Evolutionary conservation across 352 stramenopile genomes (phyloP).

Genomic region (Pythium chondricola): DNA sequence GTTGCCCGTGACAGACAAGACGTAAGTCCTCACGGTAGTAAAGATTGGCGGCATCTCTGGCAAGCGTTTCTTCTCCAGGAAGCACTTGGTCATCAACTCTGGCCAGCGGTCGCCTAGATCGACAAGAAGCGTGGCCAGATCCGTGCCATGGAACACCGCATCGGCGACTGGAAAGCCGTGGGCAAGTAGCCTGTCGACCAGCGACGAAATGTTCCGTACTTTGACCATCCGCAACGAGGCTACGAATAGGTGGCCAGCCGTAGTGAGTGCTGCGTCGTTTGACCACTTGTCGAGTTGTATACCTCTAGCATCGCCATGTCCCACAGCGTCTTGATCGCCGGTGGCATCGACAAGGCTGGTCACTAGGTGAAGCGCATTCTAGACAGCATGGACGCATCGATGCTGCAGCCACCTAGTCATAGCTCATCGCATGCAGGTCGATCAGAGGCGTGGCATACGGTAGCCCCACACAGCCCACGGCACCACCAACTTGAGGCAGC

Average conservation of each 20-base stretch:
- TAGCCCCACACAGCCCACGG: too few relatives aligned
- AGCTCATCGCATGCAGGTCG: too few relatives aligned
- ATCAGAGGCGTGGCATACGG: too few relatives aligned
- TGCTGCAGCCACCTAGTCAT: too few relatives aligned
- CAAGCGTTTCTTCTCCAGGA: conserved; percentile 5
- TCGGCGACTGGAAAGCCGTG: background rate
- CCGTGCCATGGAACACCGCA: conserved; percentile 1
- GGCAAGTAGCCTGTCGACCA: background rate
- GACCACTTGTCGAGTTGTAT: conserved; percentile 16
- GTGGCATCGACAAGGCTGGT: conserved; percentile 1
- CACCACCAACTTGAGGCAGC: background rate
- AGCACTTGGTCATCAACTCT: background rate
- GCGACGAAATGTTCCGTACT: background rate
- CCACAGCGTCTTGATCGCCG: background rate
- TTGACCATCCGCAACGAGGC: background rate
- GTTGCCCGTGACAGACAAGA: conserved; percentile 8
- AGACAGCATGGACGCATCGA: background rate
- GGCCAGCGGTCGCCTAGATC: conserved; percentile 4
- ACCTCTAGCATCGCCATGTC: conserved; percentile 12
- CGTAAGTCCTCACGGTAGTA: background rate
- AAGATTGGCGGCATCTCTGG: background rate
- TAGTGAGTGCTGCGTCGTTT: conserved; percentile 5
- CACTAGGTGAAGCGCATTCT: conserved; percentile 13
- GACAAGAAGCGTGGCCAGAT: conserved; percentile 3
- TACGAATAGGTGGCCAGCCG: background rate